Evolutionary conservation across 2,329 filamentous ascomycete genomes (phyloP), one percentile per base, ranked within the genome.

Genomic region (Didymella arachidicola): DNA sequence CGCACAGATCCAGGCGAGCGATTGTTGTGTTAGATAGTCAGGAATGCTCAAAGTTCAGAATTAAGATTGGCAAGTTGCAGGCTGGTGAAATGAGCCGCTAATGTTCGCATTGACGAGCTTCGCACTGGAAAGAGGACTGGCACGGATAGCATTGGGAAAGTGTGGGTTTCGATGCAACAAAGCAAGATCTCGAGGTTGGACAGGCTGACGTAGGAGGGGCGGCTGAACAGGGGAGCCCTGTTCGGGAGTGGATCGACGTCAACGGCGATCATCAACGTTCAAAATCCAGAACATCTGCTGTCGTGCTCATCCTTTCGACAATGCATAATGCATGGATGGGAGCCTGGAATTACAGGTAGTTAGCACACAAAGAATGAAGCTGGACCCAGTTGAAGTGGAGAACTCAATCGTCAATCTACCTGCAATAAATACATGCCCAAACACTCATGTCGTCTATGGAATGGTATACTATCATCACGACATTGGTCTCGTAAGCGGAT

Each of bases 171-270:
- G 11, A 14, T 25, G 25, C n/a, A 11, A 39, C 46, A 54, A 72
- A 72, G 62, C 68, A 72, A 68, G 70, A 66, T 71, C 55, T 74
- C 53, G 58, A 69, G 62, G 68, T 74, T 64, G 69, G 64, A 68
- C 66, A 63, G 48, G 46, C 66, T 76, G 74, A 75, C 73, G 73
- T 75, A 76, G 69, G 67, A 72, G 70, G 70, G 66, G 64, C 64
- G 63, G 58, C 54, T 53, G 34, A 58, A 55, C 68, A 66, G 59
- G 68, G 65, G 41, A 57, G 44, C 58, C 61, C 50, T 64, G 62
- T 50, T 58, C 47, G 51, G 61, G 49, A 63, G 53, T 43, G 67
- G 55, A 66, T 67, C 62, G 45, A 61, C 67, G 63, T 61, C 47
- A 59, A 62, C 59, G 59, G 59, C 53, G 53, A 69, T 65, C 63